Percentiles rank a stretch among this genome's conserved stretches.
These are phyloP conservation scores for Acacia concinna DNA, from an alignment of 331 rosid genomes.

Conservation along the genomic window DNA sequence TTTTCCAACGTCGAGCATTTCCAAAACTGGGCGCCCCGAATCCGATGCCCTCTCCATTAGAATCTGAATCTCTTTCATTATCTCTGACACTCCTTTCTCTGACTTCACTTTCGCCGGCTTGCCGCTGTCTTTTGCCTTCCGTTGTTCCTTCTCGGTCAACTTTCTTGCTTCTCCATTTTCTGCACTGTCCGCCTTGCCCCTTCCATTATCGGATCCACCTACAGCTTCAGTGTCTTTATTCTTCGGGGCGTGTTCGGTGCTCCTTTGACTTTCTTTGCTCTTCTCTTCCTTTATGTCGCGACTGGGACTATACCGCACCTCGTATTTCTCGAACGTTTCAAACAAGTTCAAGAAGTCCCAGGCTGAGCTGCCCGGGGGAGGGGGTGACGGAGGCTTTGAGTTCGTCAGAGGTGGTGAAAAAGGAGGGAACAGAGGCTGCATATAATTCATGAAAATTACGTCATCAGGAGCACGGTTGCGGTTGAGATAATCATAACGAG, in stretches of 20 bases:
- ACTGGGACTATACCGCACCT: conserved; percentile 38
- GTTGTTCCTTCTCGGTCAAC: conserved; percentile 28
- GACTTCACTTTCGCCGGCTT: conserved; percentile 20
- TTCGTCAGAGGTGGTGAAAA: conserved; percentile 27
- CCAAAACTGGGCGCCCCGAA: conserved; percentile 57
- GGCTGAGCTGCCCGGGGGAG: conserved; percentile 57
- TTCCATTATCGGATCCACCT: background rate
- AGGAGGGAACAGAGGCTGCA: conserved; percentile 24
- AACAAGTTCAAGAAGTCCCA: conserved; percentile 88
- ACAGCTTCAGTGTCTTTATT: background rate
- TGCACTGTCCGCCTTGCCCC: background rate
- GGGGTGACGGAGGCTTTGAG: conserved; percentile 54
- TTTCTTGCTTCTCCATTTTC: conserved; percentile 28
- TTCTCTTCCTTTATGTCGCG: conserved; percentile 31
- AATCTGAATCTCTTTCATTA: conserved; percentile 58
- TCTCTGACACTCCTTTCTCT: conserved; percentile 43
- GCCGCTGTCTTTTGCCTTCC: conserved; percentile 25
- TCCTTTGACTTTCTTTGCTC: conserved; percentile 16
- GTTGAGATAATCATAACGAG: conserved; percentile 18
- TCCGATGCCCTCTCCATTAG: conserved; percentile 64
- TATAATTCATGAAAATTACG: conserved; percentile 24
- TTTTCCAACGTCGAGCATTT: conserved; percentile 53
- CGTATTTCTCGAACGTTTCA: conserved; percentile 68
- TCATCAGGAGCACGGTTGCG: conserved; percentile 19
- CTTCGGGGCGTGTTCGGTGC: background rate